These are phyloP conservation scores for Auricularia cornea DNA, from an alignment of 768 basidiomycete species.

Conservation along the genomic window DNA sequence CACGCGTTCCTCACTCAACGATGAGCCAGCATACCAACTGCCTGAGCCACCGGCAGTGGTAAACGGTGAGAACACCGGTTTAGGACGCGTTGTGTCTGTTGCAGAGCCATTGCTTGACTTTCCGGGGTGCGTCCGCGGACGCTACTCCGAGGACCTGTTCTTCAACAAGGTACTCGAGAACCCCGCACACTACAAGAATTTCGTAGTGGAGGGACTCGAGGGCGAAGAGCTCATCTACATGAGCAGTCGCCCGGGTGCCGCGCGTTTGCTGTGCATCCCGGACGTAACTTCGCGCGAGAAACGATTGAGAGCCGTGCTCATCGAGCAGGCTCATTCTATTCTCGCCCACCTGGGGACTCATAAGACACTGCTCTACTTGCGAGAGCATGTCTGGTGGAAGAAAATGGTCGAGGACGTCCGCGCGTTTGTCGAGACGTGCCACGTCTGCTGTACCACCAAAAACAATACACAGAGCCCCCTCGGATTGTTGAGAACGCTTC, in stretches of 20 bases:
- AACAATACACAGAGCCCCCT: constrained; percentile 13
- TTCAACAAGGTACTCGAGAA: constrained; percentile 3
- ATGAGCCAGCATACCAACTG: too few relatives aligned
- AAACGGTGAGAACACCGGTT: too few relatives aligned
- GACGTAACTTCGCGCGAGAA: neutral
- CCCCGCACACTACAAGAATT: constrained; percentile 2
- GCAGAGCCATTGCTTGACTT: neutral
- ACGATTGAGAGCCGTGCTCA: constrained; percentile 7
- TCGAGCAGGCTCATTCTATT: constrained; percentile 22
- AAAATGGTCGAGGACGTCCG: constrained; percentile 21
- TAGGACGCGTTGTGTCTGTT: neutral
- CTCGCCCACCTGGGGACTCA: constrained; percentile 29
- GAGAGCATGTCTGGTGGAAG: constrained; percentile 31
- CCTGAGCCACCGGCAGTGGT: too few relatives aligned
- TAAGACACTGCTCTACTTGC: constrained; percentile 13
- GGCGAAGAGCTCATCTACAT: neutral
- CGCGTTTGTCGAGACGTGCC: constrained; percentile 19
- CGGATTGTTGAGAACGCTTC: constrained; percentile 17
- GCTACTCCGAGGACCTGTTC: constrained; percentile 2
- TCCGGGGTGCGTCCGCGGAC: neutral
- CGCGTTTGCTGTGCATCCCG: constrained; percentile 6
- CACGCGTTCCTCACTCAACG: too few relatives aligned
- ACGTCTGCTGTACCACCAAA: constrained; percentile 15
- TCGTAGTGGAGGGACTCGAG: neutral
- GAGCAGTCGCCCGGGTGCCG: neutral